Conservation (phyloP, 164 flowering plant species). For the Macadamia tetraphylla region DNA sequence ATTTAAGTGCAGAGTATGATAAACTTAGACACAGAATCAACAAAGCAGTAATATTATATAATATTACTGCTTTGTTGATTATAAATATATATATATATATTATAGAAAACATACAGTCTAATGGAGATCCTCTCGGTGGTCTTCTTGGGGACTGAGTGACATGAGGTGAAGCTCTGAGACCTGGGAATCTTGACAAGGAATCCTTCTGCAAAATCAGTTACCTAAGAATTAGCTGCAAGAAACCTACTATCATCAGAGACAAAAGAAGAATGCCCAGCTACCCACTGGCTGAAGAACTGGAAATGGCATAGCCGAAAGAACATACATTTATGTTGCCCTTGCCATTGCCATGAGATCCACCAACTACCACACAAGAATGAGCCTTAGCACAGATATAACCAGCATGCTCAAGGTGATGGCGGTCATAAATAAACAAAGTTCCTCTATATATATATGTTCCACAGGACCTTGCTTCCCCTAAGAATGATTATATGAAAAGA, state of each 20-base stretch:
- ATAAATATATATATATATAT: too few species aligned
- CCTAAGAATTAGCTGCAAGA: not conserved
- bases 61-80: too few species aligned
- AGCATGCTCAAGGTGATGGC: conserved; percentile 97
- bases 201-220: conserved; percentile 36
- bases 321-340: conserved; percentile 59
- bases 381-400: conserved; percentile 96
- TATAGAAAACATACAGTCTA: conserved; percentile 43
- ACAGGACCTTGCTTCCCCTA: conserved; percentile 99
- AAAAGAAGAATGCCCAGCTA: not conserved
- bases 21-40: not conserved
- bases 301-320: not conserved
- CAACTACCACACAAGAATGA: conserved; percentile 66
- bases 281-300: not conserved
- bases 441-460: conserved; percentile 81
- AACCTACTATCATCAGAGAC: not conserved
- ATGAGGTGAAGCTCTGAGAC: conserved; percentile 50
- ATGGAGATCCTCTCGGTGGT: conserved; percentile 50
- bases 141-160: conserved; percentile 65
- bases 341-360: conserved; percentile 71
- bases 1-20: too few species aligned
- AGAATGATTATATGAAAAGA: not conserved
- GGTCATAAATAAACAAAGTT: conserved; percentile 73
- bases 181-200: conserved; percentile 46
- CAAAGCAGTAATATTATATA: not conserved